A percentile compares a stretch with the other conserved stretches of the same genome.
Conservation (phyloP, 352 stramenopile species). For the Pythium plurisporium region DNA sequence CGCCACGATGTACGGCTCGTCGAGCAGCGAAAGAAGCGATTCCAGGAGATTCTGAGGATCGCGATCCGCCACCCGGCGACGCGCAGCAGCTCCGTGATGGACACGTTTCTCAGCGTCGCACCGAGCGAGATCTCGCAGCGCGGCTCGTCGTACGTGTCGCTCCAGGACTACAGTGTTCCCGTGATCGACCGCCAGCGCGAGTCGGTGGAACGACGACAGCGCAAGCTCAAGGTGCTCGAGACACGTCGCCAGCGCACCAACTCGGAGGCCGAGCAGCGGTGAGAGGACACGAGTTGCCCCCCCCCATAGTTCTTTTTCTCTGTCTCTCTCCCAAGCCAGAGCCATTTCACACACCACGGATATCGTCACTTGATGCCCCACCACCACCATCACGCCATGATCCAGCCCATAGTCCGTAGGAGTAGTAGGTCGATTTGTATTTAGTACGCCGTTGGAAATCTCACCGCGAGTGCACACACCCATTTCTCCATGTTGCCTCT, state of each 20-base stretch:
- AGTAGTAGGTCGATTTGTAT: not conserved
- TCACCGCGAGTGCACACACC: not conserved
- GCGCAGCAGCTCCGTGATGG: constrained; percentile 52
- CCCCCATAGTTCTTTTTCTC: no score
- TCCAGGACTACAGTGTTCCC: constrained; percentile 63
- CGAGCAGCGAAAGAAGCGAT: constrained; percentile 74
- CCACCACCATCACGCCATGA: not conserved
- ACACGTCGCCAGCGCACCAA: constrained; percentile 43
- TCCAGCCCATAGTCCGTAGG: not conserved
- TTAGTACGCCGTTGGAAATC: not conserved
- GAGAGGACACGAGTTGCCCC: constrained; percentile 2
- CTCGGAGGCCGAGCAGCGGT: constrained; percentile 17
- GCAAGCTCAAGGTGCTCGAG: constrained; percentile 69
- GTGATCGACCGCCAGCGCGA: constrained; percentile 71
- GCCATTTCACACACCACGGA: not conserved
- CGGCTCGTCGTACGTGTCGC: constrained; percentile 46
- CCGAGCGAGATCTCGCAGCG: constrained; percentile 42
- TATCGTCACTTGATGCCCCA: not conserved
- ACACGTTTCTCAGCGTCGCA: constrained; percentile 74
- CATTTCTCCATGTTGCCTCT: not conserved
- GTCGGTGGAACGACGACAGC: constrained; percentile 70
- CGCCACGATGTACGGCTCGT: constrained; percentile 74
- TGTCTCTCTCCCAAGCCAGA: not conserved
- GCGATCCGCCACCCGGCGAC: constrained; percentile 74
- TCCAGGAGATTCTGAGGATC: constrained; percentile 78